Base-by-base conservation (phyloP, 768 basidiomycete species). In the Flagelloscypha sp. region DNA sequence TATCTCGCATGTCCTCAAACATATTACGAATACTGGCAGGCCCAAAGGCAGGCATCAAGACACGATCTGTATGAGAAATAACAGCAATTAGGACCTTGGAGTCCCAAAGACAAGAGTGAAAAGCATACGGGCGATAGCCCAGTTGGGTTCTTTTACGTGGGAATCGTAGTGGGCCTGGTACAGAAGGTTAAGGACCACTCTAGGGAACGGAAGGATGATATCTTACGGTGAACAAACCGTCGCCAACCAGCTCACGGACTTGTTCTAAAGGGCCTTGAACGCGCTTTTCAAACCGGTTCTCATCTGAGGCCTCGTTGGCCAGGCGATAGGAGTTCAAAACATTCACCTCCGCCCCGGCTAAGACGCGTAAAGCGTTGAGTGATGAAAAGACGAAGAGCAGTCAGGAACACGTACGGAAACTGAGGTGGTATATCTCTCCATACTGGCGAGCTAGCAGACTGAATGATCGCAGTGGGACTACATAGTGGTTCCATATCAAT, bases 1-100 rank as follows among this genome's bases (percentile, higher is more conserved):
- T 61, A 40, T 71, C 70, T 6, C 57, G 45, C 69, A 70, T 71
- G 36, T 64, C 63, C 19, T 59, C 58, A 42, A 69, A 63, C 70
- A 73, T 71, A 36, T 53, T 56, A 21, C 57, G 58, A 28, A 73
- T 60, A 3, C 58, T 52, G 9, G 54, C 47, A 3, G 66, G 60
- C 11, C 66, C 65, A 47, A 71, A 56, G 9, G 54, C 52, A 18
- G 54, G 54, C 52, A 54, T 52, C 6, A 56, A 46, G 8, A 56
- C 43, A 27, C 52, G 52, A 41, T 62, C 61, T 60, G 39, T 25
- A 27, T n/a, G 21, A 41, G 20, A 16, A 22, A n/a, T n/a, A 6
- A 33, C 12, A 24, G 24, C n/a, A n/a, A n/a, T n/a, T 17, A 33
- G 8, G 30, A 18, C 3, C 22, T n/a, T 28, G n/a, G 16, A 33